Evolutionary conservation across 1,284 basidiomycete genomes (phyloP).

Genomic region (Agroathelia rolfsii): DNA sequence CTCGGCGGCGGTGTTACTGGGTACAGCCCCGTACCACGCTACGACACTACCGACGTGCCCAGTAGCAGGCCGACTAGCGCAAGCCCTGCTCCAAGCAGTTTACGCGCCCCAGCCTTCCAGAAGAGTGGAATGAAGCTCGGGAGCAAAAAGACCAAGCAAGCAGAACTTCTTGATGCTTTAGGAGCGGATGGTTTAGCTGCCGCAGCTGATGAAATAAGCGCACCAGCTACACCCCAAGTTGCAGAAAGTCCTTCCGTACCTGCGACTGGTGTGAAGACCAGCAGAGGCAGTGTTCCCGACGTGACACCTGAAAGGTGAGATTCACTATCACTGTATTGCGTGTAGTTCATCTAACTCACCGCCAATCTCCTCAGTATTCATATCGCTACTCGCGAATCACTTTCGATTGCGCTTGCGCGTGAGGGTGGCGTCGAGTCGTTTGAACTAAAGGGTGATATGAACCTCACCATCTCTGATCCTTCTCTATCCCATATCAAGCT

Average conservation of each 20-base stretch:
- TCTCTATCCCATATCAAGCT: slow-evolving; percentile 72
- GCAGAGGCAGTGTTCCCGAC: slow-evolving; percentile 59
- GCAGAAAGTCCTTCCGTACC: slow-evolving; percentile 34
- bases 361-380: slow-evolving; percentile 56
- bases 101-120: slow-evolving; percentile 79
- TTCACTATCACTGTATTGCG: slow-evolving; percentile 1
- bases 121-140: slow-evolving; percentile 97
- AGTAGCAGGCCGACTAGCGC: slow-evolving; percentile 30
- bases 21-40: slow-evolving; percentile 64
- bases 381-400: slow-evolving; percentile 74
- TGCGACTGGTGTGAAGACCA: slow-evolving; percentile 28
- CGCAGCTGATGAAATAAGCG: slow-evolving; percentile 44
- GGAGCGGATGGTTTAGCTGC: slow-evolving; percentile 68
- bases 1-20: slow-evolving; percentile 56
- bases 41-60: slow-evolving; percentile 47
- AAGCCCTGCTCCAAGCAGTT: slow-evolving; percentile 40
- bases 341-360: slow-evolving; percentile 5
- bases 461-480: slow-evolving; percentile 79
- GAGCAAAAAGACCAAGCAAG: slow-evolving; percentile 80
- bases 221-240: slow-evolving; percentile 46
- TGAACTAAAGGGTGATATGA: slow-evolving; percentile 92
- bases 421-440: slow-evolving; percentile 88
- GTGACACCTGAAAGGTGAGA: slow-evolving; percentile 72
- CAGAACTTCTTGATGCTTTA: slow-evolving; percentile 80
- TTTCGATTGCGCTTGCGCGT: slow-evolving; percentile 74